Evolutionary conservation across 352 stramenopile species (phyloP).

Genomic region (Phytophthora boehmeriae): DNA sequence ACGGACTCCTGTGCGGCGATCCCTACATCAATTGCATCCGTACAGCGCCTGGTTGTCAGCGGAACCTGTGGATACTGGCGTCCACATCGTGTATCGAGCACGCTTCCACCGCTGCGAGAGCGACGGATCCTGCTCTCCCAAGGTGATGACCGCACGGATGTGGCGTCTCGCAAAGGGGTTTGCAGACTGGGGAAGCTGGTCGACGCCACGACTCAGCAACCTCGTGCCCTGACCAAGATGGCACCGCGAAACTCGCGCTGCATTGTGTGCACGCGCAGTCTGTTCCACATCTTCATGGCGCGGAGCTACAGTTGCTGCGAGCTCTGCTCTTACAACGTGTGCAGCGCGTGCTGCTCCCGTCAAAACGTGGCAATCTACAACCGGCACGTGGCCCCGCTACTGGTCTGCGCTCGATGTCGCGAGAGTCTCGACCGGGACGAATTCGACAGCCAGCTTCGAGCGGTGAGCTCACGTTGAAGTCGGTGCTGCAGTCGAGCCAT

Average conservation of each 20-base stretch:
- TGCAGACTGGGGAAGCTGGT: slow-evolving; percentile 31
- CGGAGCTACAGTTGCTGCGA: slow-evolving; percentile 29
- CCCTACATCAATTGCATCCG: slow-evolving; percentile 32
- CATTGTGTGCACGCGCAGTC: slow-evolving; percentile 32
- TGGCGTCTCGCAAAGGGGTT: slow-evolving; percentile 33
- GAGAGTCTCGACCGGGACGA: slow-evolving; percentile 39
- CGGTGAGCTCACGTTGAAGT: slow-evolving; percentile 13
- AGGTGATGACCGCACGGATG: slow-evolving; percentile 31
- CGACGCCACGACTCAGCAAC: slow-evolving; percentile 2
- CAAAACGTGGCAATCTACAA: slow-evolving; percentile 45
- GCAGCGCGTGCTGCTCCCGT: slow-evolving; percentile 27
- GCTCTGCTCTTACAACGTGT: slow-evolving; percentile 40
- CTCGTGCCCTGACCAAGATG: slow-evolving; percentile 4
- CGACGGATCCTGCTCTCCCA: slow-evolving; percentile 24
- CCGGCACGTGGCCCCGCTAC: slow-evolving; percentile 27
- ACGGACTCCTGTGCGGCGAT: slow-evolving; percentile 3
- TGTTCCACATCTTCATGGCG: slow-evolving; percentile 28
- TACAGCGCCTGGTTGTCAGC: slow-evolving; percentile 31
- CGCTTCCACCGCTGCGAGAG: slow-evolving; percentile 24
- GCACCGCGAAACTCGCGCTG: slow-evolving; percentile 38
- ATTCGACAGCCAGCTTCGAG: slow-evolving; percentile 34
- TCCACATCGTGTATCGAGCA: slow-evolving; percentile 33
- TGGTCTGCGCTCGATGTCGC: slow-evolving; percentile 33
- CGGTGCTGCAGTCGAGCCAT: slow-evolving; percentile 1
- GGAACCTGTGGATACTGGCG: slow-evolving; percentile 23